A percentile compares a stretch with the other conserved stretches of the same genome.
phyloP scores from a whole-genome alignment of 2,329 filamentous ascomycete genomes.

The Ceratocystis harringtonii region DNA sequence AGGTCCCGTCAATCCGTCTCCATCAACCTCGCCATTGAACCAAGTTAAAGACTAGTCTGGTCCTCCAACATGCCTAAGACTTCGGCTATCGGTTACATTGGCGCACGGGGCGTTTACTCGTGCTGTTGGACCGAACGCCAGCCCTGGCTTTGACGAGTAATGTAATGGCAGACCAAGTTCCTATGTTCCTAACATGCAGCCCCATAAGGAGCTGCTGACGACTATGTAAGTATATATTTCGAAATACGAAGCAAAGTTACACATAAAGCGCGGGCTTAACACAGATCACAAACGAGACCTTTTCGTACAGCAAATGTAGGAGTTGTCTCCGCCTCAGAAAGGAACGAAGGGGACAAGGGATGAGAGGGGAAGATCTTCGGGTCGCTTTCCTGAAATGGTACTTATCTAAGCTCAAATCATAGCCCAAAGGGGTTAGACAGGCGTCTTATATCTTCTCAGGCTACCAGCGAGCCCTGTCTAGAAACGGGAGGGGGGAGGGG shows the following conservation, averaged over 20 bases:
- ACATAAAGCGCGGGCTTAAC: neutral
- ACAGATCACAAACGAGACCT: neutral
- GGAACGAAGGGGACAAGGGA: neutral
- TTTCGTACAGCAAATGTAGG: neutral
- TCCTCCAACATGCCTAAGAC: neutral
- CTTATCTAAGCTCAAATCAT: neutral
- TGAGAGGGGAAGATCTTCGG: neutral
- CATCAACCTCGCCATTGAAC: neutral
- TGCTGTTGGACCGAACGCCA: neutral
- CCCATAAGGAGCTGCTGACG: neutral
- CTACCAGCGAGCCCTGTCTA: neutral
- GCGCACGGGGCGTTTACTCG: neutral
- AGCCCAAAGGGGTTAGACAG: neutral
- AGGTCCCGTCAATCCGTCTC: neutral
- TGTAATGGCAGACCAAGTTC: neutral
- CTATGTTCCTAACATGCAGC: neutral
- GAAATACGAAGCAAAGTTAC: neutral
- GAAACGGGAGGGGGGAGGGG: neutral
- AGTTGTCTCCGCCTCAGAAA: neutral
- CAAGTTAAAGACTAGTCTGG: neutral
- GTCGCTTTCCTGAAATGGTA: neutral
- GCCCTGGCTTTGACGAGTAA: neutral
- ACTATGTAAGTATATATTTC: neutral
- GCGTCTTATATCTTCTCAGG: neutral
- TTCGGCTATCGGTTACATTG: neutral